Base-by-base conservation (phyloP, 2,329 filamentous ascomycete species). In the Bipolaris sorokiniana region DNA sequence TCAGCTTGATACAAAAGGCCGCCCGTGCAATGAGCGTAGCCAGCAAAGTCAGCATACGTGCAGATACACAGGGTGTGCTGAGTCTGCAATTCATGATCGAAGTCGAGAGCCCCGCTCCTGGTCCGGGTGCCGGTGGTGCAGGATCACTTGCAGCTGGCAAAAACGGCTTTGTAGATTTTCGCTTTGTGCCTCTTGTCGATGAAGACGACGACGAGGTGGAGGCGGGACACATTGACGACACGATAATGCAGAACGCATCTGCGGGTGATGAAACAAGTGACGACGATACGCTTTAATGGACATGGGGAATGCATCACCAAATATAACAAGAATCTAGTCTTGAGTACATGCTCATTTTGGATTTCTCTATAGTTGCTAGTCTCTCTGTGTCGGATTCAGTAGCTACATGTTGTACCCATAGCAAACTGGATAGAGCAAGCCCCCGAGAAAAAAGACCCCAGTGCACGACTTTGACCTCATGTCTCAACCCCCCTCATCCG, bases 11-110 rank as follows among this genome's bases (percentile, higher is more conserved):
- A 72, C 92, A 91, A 75, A 90, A 90, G 63, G 93, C 94, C 0
- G 87, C 87, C 44, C 88, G 94, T 63, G 94, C 95, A n/a, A 98
- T 99, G 94, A 88, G 89, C 44, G 86, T 92, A 36, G 92, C 93
- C 4, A 93, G 86, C 69, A 99, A 98, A 77, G 93, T 98, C 56
- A 97, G 92, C 72, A 84, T 99, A 59, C 84, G 95, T 15, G 89
- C 92, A 0, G 95, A 99, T 76, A 83, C 85, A 1, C 91, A 97
- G 73, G 94, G 95, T 0, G 94, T 99, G 28, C 77, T 99, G 63
- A 97, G 91, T 76, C 79, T 98, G 74, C 95, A 99, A 72, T 97
- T 98, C 70, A 95, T 99, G 90, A 89, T 99, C 15, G 92, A 97
- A 72, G 83, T 93, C 40, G 91, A 95, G 60, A 46, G 59, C 3